Evolutionary conservation across 1,284 basidiomycete genomes (phyloP), one percentile per base, ranked within the genome.

Genomic region (Austroboletus novae-zelandiae): DNA sequence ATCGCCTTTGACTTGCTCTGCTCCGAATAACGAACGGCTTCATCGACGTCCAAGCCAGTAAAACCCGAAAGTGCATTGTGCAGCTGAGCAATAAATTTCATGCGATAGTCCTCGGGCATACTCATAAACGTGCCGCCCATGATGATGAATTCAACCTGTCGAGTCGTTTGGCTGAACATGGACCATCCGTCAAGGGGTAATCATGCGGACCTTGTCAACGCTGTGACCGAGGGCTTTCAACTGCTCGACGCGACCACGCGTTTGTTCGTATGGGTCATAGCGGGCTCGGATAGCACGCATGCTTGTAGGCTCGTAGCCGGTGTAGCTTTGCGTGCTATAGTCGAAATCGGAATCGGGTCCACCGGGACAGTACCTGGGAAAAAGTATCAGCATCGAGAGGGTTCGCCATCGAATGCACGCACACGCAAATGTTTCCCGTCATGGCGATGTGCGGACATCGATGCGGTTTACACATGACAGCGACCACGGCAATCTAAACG

Each of bases 61-160:
- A 91, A 95, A 1, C 97, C 97, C 17, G 92, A 95, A 8, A 99
- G 77, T 0, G 97, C 95, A 66, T 99, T 99, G 70, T 99, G 97
- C 45, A 99, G 78, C 57, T 98, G 95, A 0, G 96, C 95, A 52
- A 99, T 83, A 63, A 99, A 99, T 56, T 89, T 85, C 60, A 85
- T 86, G 50, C 96, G 83, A 67, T 99, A 99, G 40, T 94, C 91
- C 70, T 98, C 94, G 20, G 95, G 89, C 84, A 98, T 94, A 61
- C 93, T 97, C 95, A 99, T 98, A 71, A 99, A 99, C 5, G 96
- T 99, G 41, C 96, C 96, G 31, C 96, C 97, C 96, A 99, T 99
- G 61, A 99, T 80, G 58, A 99, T 99, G 66, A 98, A 98, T 68
- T 99, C 96, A 43, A 99, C 90, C 89, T 92, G 57, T 15, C 18